Evolutionary conservation across 805 yeast species (phyloP), one percentile per base, ranked within the genome.

Genomic region (Metschnikowia proteae): DNA sequence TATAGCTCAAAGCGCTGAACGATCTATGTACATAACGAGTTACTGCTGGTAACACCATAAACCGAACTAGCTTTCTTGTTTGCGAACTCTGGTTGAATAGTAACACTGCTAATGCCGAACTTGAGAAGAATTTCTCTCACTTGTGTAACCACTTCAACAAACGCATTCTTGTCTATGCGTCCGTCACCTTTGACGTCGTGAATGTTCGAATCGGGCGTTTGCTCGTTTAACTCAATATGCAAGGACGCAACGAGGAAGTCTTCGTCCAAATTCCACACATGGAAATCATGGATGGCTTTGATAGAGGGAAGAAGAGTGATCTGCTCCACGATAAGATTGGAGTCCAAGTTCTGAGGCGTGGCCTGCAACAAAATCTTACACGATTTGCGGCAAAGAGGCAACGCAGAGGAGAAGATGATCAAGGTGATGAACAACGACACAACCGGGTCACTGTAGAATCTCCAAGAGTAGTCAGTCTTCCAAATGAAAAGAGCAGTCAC

Each of bases 261-360:
- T 68, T 92, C 99, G 43, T 91, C 88, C 57, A 92, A 77, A 64
- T 90, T 92, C 99, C 99, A 92, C 50, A 92, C 84, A 67, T 92
- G 99, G 75, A 92, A 84, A 68, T 92, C 99, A 66, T 92, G 99
- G 30, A 94, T 84, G 1, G 95, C 86, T 49, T 80, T 76, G 45
- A 92, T 92, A 26, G 91, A 87, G 0, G 81, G 78, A 17, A 94
- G 74, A 13, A 78, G 69, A 33, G 81, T 66, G 39, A 92, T 84
- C 52, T 87, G 88, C 43, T 75, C 71, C 50, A 83, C 80, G 38
- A 94, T 88, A 29, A 77, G 78, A 53, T 86, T 85, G 17, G 95
- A 84, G 57, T 89, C 82, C 47, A 94, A 75, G 36, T 83, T 76
- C n/a, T 84, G 76, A 23, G 99, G 99, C 0, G 96, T 87, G 1